phyloP scores from a whole-genome alignment of 768 basidiomycete genomes.

The Coprinellus aureogranulatus region DNA sequence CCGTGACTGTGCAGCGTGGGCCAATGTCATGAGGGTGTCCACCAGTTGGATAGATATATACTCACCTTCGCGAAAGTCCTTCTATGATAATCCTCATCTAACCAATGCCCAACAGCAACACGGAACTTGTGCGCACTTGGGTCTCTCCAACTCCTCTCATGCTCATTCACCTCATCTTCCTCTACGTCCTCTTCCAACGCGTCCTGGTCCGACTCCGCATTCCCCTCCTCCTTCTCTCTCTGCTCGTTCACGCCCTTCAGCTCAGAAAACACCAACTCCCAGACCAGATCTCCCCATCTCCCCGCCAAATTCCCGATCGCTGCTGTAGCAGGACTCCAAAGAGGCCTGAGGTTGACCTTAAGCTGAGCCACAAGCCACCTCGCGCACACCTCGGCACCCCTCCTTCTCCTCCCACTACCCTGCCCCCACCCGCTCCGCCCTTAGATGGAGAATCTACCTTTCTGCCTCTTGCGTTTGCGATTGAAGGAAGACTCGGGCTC shows the following conservation, averaged over 20 bases:
- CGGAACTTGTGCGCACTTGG: constrained; percentile 66
- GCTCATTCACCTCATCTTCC: constrained; percentile 50
- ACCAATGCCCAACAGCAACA: constrained; percentile 47
- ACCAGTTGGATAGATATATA: too few species aligned
- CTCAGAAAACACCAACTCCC: constrained; percentile 68
- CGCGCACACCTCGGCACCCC: constrained; percentile 61
- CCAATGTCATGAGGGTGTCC: not conserved
- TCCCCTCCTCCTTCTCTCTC: not conserved
- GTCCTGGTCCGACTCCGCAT: constrained; percentile 9
- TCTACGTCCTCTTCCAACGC: constrained; percentile 1
- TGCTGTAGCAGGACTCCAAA: constrained; percentile 80
- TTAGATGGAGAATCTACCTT: too few species aligned
- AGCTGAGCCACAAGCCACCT: constrained; percentile 84
- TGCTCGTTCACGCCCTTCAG: constrained; percentile 35
- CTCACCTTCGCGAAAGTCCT: constrained; percentile 34
- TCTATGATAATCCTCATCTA: constrained; percentile 28
- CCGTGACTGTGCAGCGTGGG: constrained; percentile 25
- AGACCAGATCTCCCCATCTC: constrained; percentile 68
- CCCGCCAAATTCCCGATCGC: constrained; percentile 55
- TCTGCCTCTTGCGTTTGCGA: too few species aligned
- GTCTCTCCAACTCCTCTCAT: constrained; percentile 78
- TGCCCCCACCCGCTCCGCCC: too few species aligned
- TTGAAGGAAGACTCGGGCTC: too few species aligned
- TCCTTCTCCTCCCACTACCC: constrained; percentile 54
- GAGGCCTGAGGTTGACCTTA: constrained; percentile 88